phyloP scores from a whole-genome alignment of 306 rosid species.

The Hylodesmum podocarpum region DNA sequence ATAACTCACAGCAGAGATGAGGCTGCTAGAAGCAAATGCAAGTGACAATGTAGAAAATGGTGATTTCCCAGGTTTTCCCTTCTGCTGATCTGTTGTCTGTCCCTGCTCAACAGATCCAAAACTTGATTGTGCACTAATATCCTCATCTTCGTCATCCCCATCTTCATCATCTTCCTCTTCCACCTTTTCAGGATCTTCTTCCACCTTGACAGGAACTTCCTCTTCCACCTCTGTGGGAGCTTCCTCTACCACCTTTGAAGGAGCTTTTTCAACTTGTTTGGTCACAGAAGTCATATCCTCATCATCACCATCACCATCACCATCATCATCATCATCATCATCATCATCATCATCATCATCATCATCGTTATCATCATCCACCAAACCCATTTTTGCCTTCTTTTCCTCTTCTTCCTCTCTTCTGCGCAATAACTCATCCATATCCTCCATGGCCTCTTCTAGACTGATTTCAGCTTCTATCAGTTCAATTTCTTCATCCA shows the following conservation, averaged over 20 bases:
- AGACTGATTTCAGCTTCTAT: conserved; percentile 69
- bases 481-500: conserved; percentile 68
- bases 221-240: conserved; percentile 29
- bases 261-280: conserved; percentile 48
- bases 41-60: conserved; percentile 87
- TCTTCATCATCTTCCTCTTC: conserved; percentile 49
- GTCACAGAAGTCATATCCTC: conserved; percentile 44
- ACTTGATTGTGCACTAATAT: conserved; percentile 67
- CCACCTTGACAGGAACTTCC: conserved; percentile 31
- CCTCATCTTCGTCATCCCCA: conserved; percentile 58
- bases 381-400: conserved; percentile 55
- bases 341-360: conserved; percentile 7
- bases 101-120: conserved; percentile 74
- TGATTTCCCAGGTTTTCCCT: conserved; percentile 61
- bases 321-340: neutral
- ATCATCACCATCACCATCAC: conserved; percentile 32
- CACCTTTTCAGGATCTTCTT: conserved; percentile 10
- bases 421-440: conserved; percentile 62
- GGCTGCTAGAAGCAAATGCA: conserved; percentile 71
- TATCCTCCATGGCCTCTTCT: conserved; percentile 69
- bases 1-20: conserved; percentile 76
- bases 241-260: conserved; percentile 16
- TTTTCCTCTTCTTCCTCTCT: conserved; percentile 73
- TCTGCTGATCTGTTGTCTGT: conserved; percentile 40
- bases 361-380: conserved; percentile 19